These are phyloP conservation scores for Candida ficus DNA, from an alignment of 805 yeast genomes.

Conservation along the genomic window DNA sequence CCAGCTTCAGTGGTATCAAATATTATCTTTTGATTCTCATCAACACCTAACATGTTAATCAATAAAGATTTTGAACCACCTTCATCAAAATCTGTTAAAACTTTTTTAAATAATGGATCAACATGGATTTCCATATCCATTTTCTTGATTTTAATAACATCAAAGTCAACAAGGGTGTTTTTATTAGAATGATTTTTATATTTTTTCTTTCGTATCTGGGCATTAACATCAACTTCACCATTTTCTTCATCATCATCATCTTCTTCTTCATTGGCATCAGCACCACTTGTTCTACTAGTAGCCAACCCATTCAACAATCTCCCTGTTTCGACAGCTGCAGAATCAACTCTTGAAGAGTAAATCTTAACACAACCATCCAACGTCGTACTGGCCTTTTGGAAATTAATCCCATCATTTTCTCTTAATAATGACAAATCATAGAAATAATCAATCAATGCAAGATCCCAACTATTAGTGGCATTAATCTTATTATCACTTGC, in stretches of 20 bases:
- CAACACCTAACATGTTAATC: constrained; percentile 54
- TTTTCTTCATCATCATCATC: constrained; percentile 17
- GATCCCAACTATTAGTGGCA: constrained; percentile 81
- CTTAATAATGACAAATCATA: constrained; percentile 71
- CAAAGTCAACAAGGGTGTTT: constrained; percentile 49
- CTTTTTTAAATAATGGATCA: constrained; percentile 72
- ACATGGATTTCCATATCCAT: constrained; percentile 60
- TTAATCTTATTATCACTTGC: constrained; percentile 84
- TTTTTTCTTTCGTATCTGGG: constrained; percentile 8
- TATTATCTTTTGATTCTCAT: constrained; percentile 47
- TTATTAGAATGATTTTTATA: constrained; percentile 25
- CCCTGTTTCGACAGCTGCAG: constrained; percentile 89
- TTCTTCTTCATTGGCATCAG: constrained; percentile 20
- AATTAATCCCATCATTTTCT: constrained; percentile 74
- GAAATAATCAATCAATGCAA: constrained; percentile 87
- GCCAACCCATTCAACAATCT: constrained; percentile 74
- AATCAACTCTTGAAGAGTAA: constrained; percentile 85
- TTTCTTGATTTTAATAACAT: constrained; percentile 44
- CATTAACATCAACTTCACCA: constrained; percentile 14
- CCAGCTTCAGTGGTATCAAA: constrained; percentile 50
- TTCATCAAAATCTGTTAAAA: constrained; percentile 74
- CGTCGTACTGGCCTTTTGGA: constrained; percentile 87
- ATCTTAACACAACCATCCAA: constrained; percentile 93
- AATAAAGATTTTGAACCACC: constrained; percentile 74
- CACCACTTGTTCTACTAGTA: constrained; percentile 29